Percentiles rank a stretch among this genome's conserved stretches.
phyloP scores from a whole-genome alignment of 352 stramenopile species.

The Chrysophaeum taylorii region DNA sequence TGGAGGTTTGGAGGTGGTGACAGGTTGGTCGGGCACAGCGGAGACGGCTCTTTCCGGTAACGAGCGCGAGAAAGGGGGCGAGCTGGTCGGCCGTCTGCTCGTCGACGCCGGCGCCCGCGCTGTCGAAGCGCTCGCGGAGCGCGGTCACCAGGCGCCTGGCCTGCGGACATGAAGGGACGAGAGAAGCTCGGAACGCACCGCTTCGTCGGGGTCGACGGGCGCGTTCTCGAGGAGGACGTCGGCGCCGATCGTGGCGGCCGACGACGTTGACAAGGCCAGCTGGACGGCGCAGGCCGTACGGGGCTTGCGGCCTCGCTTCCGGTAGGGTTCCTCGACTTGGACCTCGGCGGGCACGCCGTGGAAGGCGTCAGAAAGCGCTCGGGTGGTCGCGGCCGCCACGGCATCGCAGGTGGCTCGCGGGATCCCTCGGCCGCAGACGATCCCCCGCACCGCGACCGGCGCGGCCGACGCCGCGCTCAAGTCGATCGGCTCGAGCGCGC shows the following conservation, averaged over 20 bases:
- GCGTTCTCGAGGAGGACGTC: too few relatives aligned
- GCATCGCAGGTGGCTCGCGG: background rate
- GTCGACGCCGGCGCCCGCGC: too few relatives aligned
- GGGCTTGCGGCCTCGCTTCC: background rate
- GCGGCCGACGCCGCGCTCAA: background rate
- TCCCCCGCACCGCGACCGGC: background rate
- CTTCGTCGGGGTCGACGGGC: too few relatives aligned
- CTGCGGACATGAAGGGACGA: too few relatives aligned
- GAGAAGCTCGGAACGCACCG: too few relatives aligned
- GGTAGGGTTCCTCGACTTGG: background rate
- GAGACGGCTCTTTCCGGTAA: background rate
- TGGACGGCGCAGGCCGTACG: background rate
- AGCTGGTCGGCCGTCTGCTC: slow-evolving; percentile 3
- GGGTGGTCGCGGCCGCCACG: background rate
- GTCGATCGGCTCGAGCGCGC: background rate
- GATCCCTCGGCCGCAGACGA: background rate
- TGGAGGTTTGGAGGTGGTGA: background rate
- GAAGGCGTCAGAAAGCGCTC: too few relatives aligned
- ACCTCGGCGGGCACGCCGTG: background rate
- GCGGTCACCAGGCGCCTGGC: too few relatives aligned
- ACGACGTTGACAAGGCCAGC: background rate
- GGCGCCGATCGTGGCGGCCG: background rate
- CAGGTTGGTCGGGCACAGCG: background rate
- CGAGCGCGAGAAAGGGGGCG: background rate
- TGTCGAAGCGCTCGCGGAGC: too few relatives aligned